Base-by-base conservation (phyloP, 148 eudicot genomes). In the Simmondsia chinensis region DNA sequence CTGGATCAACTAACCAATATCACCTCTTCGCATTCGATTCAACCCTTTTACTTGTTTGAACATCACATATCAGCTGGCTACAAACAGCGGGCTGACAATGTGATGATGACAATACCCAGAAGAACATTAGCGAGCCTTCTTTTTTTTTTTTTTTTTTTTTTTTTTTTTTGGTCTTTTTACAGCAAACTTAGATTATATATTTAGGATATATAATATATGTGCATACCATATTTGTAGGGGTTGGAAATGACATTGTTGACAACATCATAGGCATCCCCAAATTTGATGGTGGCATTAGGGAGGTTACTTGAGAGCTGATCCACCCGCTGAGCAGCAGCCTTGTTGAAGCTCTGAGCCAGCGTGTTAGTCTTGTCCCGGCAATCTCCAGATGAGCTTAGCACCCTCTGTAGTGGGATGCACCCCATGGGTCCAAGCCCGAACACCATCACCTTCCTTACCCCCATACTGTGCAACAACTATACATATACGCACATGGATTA, bases 341-440 rank as follows among this genome's bases (percentile, higher is more conserved):
- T 17, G 34, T 88, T 88, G 72, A 80, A 88, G 51, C 49, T 35
- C 12, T 60, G 60, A 4, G 94, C 94, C 18, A 88, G 19, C 32
- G 52, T 64, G 66, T 83, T 88, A 3, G 96, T 75, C 41, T 63
- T 73, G 1, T 77, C 87, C 37, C 83, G 89, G 43, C 96, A 88
- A 4, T 15, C 54, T 7, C 94, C 94, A 0, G 94, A 38, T 22
- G 76, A 18, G 52, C 83, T 74, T 2, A 88, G 46, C 20, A 80
- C 87, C 49, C 96, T 66, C 39, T 88, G 96, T 12, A 88, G 81
- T 6, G 96, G 96, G 22, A 88, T 88, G 63, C 96, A 88, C 1
- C 96, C 96, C 81, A 88, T 70, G 0, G 96, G 96, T 8, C 91
- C 91, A 3, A 88, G 64, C 51, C 96, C 96, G 27, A 88, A 83